Evolutionary conservation across 78 protist genomes (phyloP).

Genomic region (Dictyostelium firmibasis): DNA sequence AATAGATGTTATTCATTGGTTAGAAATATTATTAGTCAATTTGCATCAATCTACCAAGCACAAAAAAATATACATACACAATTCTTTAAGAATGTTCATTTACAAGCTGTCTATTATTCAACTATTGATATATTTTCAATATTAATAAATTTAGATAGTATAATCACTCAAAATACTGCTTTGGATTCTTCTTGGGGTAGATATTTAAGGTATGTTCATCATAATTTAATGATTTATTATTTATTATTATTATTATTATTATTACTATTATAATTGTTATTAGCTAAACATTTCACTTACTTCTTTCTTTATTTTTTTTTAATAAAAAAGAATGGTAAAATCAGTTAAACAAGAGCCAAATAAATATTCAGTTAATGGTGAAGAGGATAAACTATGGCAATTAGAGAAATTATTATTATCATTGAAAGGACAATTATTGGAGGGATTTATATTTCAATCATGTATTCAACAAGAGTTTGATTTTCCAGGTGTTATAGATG

Average conservation of each 20-base stretch:
- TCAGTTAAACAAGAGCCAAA: conserved; percentile 70
- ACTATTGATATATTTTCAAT: conserved; percentile 58
- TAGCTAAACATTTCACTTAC: too few species aligned
- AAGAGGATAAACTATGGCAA: conserved; percentile 59
- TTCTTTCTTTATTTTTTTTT: too few species aligned
- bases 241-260: conserved; percentile 1
- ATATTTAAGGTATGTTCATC: conserved; percentile 58
- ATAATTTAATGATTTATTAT: too few species aligned
- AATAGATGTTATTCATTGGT: conserved; percentile 65
- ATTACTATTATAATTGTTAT: too few species aligned
- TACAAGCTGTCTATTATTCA: conserved; percentile 67
- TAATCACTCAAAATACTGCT: conserved; percentile 43
- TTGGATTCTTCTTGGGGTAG: conserved; percentile 51
- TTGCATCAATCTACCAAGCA: conserved; percentile 73
- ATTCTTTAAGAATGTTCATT: conserved; percentile 67
- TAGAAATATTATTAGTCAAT: conserved; percentile 75
- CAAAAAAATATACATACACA: conserved; percentile 30
- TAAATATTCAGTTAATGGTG: conserved; percentile 28
- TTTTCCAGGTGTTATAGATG: conserved; percentile 71
- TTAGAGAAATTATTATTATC: conserved; percentile 63
- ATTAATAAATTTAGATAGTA: conserved; percentile 83
- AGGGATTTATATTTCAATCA: conserved; percentile 60
- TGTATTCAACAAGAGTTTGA: conserved; percentile 68
- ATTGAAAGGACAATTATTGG: conserved; percentile 69
- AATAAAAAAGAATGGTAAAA: conserved; percentile 81